Evolutionary conservation across 2,329 filamentous ascomycete species (phyloP).

Genomic region (Tolypocladium ovalisporum): DNA sequence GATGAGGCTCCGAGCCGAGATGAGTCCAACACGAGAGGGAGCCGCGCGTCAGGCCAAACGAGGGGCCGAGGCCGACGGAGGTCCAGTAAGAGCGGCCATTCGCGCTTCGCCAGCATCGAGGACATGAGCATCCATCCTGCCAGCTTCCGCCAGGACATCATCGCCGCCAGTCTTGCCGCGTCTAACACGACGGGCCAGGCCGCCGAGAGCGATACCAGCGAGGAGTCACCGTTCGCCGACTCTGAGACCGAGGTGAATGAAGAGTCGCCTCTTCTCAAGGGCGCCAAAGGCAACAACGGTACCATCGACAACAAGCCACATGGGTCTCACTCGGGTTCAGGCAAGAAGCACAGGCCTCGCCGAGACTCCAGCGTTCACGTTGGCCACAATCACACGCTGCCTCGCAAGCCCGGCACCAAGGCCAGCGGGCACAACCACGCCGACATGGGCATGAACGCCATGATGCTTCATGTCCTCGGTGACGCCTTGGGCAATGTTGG

Average conservation of each 20-base stretch:
- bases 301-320: slow-evolving; percentile 13
- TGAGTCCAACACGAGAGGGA: slow-evolving; percentile 15
- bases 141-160: slow-evolving; percentile 85
- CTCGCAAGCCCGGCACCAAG: slow-evolving; percentile 47
- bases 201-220: slow-evolving; percentile 44
- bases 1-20: slow-evolving; percentile 14
- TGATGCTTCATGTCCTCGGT: slow-evolving; percentile 66
- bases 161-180: slow-evolving; percentile 59
- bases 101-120: slow-evolving; percentile 53
- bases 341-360: slow-evolving; percentile 17
- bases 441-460: slow-evolving; percentile 92
- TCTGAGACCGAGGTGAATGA: slow-evolving; percentile 30
- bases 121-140: slow-evolving; percentile 81
- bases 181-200: slow-evolving; percentile 36
- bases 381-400: slow-evolving; percentile 72
- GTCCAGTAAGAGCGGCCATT: slow-evolving; percentile 38
- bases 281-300: slow-evolving; percentile 17
- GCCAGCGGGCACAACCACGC: slow-evolving; percentile 67
- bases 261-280: slow-evolving; percentile 35
- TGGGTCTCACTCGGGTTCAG: slow-evolving; percentile 8
- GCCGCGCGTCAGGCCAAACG: slow-evolving; percentile 19
- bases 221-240: slow-evolving; percentile 32
- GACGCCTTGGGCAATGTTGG: slow-evolving; percentile 81
- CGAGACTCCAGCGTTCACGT: slow-evolving; percentile 49
- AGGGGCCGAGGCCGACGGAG: slow-evolving; percentile 33